Evolutionary conservation across 1,139 yeast genomes (phyloP).

Genomic region (Yamadazyma buinensis): DNA sequence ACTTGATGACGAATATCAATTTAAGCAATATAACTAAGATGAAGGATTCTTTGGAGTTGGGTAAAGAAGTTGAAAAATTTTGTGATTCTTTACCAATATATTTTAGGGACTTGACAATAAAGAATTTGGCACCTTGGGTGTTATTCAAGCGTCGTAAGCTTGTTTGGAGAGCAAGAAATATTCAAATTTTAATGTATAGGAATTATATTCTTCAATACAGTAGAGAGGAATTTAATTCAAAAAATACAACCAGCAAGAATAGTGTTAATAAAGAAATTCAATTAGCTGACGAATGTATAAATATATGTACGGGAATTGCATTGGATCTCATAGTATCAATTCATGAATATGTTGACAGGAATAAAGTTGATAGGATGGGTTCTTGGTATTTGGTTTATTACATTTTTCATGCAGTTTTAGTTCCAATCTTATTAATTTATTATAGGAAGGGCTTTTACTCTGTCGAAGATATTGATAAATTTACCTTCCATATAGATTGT

Average conservation of each 20-base stretch:
- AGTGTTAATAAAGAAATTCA: not conserved
- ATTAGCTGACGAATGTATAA: conserved; percentile 1
- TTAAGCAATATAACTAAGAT: conserved; percentile 1
- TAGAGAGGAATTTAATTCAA: not conserved
- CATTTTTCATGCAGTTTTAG: conserved; percentile 7
- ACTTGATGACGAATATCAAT: conserved; percentile 5
- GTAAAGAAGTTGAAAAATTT: conserved; percentile 5
- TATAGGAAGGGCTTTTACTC: not conserved
- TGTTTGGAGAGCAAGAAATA: conserved; percentile 10
- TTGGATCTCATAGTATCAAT: conserved; percentile 4
- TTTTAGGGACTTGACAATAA: conserved; percentile 4
- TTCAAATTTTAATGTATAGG: conserved; percentile 11
- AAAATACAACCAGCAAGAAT: not conserved
- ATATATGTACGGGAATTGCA: conserved; percentile 5
- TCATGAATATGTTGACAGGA: not conserved
- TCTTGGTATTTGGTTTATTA: conserved; percentile 9
- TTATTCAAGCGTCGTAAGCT: conserved; percentile 7
- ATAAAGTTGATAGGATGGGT: conserved; percentile 3
- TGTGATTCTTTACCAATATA: conserved; percentile 4
- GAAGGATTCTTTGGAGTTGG: conserved; percentile 3
- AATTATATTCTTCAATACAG: conserved; percentile 5
- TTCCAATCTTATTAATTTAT: conserved; percentile 5
- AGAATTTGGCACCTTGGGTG: conserved; percentile 10
- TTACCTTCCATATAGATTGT: not conserved
- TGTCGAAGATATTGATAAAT: not conserved